A percentile compares a stretch with the other conserved stretches of the same genome.
These are phyloP conservation scores for Hypoxylon crocopeplum DNA, from an alignment of 495 filamentous ascomycete species.

Conservation along the genomic window DNA sequence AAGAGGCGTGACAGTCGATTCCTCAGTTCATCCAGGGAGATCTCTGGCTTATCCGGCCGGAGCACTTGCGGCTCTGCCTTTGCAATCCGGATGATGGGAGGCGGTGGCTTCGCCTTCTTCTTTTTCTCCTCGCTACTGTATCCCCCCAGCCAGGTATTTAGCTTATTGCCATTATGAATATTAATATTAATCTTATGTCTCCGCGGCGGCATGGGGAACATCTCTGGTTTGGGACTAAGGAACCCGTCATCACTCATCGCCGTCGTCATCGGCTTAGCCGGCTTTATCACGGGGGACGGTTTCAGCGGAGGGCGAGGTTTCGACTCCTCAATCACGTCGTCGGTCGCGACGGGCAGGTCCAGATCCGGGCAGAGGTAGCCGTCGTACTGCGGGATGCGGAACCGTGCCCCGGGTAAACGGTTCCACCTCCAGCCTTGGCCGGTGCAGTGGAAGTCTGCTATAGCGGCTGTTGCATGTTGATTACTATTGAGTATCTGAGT, in stretches of 20 bases:
- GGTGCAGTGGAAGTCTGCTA: conserved; percentile 36
- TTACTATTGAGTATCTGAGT: not conserved
- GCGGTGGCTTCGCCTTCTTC: conserved; percentile 1
- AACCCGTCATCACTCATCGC: not conserved
- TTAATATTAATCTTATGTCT: not conserved
- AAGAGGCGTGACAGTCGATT: conserved; percentile 34
- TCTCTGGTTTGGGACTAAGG: conserved; percentile 5
- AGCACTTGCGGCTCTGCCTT: conserved; percentile 8
- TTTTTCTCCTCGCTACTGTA: not conserved
- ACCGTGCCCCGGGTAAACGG: conserved; percentile 30
- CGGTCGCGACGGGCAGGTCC: conserved; percentile 30
- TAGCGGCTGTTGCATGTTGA: conserved; percentile 37
- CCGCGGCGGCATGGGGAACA: conserved; percentile 27
- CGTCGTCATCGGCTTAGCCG: not conserved
- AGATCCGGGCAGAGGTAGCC: conserved; percentile 37
- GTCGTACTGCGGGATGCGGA: conserved; percentile 42
- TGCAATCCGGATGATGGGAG: not conserved
- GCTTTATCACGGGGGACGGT: conserved; percentile 7
- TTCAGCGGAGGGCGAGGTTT: conserved; percentile 5
- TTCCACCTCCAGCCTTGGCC: conserved; percentile 36
- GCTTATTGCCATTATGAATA: not conserved
- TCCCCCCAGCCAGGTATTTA: not conserved
- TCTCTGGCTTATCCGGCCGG: conserved; percentile 25
- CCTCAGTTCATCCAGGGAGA: conserved; percentile 39
- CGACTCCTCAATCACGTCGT: conserved; percentile 33